These are phyloP conservation scores for Phytophthora ramorum DNA, from an alignment of 352 stramenopile species.

Conservation along the genomic window DNA sequence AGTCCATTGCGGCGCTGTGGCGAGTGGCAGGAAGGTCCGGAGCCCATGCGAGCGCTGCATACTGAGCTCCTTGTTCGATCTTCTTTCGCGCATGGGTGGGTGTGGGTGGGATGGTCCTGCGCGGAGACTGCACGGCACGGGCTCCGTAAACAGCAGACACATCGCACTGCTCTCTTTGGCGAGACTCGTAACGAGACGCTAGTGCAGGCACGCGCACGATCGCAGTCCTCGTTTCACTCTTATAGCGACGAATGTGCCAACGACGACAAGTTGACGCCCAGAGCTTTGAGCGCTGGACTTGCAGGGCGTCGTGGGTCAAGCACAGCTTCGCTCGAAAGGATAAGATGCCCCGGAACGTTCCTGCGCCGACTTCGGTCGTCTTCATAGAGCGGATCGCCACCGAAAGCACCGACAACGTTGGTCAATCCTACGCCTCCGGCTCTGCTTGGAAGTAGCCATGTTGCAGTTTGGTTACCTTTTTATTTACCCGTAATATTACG, in stretches of 20 bases:
- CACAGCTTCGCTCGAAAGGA: too few relatives aligned
- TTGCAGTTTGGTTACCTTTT: background rate
- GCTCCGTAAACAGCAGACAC: background rate
- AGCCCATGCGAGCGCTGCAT: constrained; percentile 9
- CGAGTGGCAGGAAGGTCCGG: constrained; percentile 9
- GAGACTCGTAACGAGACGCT: background rate
- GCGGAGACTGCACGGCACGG: background rate
- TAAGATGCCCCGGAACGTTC: too few relatives aligned
- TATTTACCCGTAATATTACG: background rate
- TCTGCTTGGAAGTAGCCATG: background rate
- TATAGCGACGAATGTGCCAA: background rate
- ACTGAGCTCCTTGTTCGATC: constrained; percentile 26
- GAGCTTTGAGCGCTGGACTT: too few relatives aligned
- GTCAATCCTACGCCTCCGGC: constrained; percentile 19
- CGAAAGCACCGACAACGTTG: constrained; percentile 20
- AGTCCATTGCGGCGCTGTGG: too few relatives aligned
- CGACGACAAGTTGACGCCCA: background rate
- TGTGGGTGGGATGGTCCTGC: constrained; percentile 17
- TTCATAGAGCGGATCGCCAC: constrained; percentile 1
- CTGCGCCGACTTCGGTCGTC: background rate
- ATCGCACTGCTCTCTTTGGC: too few relatives aligned
- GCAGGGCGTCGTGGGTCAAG: too few relatives aligned
- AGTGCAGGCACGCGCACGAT: background rate
- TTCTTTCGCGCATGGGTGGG: constrained; percentile 24
- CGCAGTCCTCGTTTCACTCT: background rate